Evolutionary conservation across 768 basidiomycete genomes (phyloP).

Genomic region (Lentinus brumalis): DNA sequence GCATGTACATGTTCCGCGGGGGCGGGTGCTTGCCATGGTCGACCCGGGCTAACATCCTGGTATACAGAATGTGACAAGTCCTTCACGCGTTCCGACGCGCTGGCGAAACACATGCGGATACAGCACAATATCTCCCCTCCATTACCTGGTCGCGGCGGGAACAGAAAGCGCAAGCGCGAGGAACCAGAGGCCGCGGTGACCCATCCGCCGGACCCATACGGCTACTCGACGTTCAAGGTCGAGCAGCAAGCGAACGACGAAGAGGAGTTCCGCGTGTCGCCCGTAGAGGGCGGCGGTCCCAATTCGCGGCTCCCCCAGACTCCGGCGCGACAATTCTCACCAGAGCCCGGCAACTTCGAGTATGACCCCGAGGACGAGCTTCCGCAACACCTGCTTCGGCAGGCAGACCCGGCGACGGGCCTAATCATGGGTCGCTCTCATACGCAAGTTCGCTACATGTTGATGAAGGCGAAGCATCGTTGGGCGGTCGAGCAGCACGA

Average conservation of each 20-base stretch:
- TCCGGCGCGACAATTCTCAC: conserved; percentile 25
- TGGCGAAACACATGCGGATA: conserved; percentile 89
- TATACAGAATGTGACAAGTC: conserved; percentile 87
- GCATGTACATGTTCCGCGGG: neutral
- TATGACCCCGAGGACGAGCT: conserved; percentile 47
- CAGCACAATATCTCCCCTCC: conserved; percentile 82
- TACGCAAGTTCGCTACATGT: conserved; percentile 69
- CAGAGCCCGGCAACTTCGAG: conserved; percentile 29
- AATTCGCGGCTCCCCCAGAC: conserved; percentile 13
- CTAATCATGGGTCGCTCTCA: conserved; percentile 72
- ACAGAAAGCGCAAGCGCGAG: conserved; percentile 56
- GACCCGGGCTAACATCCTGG: too few relatives aligned
- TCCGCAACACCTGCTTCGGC: conserved; percentile 53
- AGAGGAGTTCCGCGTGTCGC: conserved; percentile 41
- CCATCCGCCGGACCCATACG: conserved; percentile 21
- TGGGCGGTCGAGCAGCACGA: conserved; percentile 72
- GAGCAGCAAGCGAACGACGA: conserved; percentile 27
- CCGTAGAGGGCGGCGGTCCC: conserved; percentile 37
- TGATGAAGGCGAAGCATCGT: conserved; percentile 76
- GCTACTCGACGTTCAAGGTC: conserved; percentile 60
- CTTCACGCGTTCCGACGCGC: conserved; percentile 92
- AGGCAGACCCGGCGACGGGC: conserved; percentile 58
- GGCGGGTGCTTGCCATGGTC: too few relatives aligned
- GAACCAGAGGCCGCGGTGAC: conserved; percentile 37
- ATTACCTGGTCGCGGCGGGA: conserved; percentile 69